These are phyloP conservation scores for Erysimum cheiri DNA, from an alignment of 441 rosid genomes.

Conservation along the genomic window DNA sequence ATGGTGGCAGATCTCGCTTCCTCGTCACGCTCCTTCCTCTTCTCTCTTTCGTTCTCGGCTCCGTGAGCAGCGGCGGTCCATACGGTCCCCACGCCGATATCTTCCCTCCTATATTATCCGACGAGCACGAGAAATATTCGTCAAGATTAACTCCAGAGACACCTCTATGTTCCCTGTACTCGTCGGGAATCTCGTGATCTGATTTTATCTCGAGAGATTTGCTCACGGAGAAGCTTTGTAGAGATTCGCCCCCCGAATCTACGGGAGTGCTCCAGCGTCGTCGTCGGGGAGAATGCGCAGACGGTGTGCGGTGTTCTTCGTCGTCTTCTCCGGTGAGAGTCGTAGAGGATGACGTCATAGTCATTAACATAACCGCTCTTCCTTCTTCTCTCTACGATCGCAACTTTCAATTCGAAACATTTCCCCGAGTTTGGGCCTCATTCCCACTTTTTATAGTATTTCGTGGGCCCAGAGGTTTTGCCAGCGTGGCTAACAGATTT, in stretches of 20 bases:
- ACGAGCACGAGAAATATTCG: constrained; percentile 21
- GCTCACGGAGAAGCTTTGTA: background rate
- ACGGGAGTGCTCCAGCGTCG: constrained; percentile 26
- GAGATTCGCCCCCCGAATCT: background rate
- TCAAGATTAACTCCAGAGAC: constrained; percentile 20
- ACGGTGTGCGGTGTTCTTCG: background rate
- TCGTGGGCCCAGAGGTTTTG: constrained; percentile 28
- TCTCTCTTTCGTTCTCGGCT: constrained; percentile 16
- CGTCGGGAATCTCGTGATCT: constrained; percentile 5
- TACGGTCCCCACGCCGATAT: constrained; percentile 15
- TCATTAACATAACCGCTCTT: constrained; percentile 24
- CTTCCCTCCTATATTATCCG: constrained; percentile 19
- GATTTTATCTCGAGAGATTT: background rate
- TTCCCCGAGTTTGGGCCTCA: constrained; percentile 9
- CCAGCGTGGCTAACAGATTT: constrained; percentile 26
- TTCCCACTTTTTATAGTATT: constrained; percentile 7
- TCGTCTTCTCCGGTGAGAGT: constrained; percentile 25
- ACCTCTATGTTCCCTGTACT: constrained; percentile 3
- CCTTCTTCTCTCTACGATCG: constrained; percentile 16
- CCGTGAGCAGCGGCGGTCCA: constrained; percentile 27
- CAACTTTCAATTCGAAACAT: background rate
- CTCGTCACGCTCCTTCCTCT: constrained; percentile 32
- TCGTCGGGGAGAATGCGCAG: constrained; percentile 15
- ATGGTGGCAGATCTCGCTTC: constrained; percentile 47
- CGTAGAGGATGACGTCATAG: constrained; percentile 25